Conservation (phyloP, 2,329 filamentous ascomycete genomes). For the Fusarium odoratissimum region DNA sequence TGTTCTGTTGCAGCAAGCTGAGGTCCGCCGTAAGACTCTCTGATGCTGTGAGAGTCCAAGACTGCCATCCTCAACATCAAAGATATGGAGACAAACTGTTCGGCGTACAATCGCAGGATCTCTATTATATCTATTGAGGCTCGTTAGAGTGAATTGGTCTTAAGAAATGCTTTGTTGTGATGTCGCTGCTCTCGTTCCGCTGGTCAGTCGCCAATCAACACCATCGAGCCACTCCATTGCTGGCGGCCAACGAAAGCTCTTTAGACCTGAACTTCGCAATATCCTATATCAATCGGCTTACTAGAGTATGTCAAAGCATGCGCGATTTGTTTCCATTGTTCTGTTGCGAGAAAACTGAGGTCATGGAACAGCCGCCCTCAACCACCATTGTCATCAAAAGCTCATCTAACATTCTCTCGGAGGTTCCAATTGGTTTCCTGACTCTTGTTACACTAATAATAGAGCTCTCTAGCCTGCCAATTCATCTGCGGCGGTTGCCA, state of each 20-base stretch:
- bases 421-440: fast-evolving
- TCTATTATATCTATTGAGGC: fast-evolving
- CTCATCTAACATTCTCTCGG: neutral
- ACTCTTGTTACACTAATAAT: fast-evolving
- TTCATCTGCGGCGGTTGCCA: neutral
- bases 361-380: neutral
- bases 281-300: no score
- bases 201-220: neutral
- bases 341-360: no score
- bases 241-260: neutral
- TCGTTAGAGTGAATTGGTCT: fast-evolving
- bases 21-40: neutral
- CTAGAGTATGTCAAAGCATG: no score
- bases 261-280: fast-evolving
- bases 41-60: no score
- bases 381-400: no score
- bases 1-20: neutral
- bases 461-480: fast-evolving
- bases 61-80: neutral
- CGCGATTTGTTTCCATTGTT: no score
- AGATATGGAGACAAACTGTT: fast-evolving
- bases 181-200: neutral
- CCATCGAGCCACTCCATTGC: neutral
- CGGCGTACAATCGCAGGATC: fast-evolving
- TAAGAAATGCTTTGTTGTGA: neutral